Evolutionary conservation across 2,329 filamentous ascomycete genomes (phyloP), one percentile per base, ranked within the genome.

Genomic region (Colletotrichum cordylinicola): DNA sequence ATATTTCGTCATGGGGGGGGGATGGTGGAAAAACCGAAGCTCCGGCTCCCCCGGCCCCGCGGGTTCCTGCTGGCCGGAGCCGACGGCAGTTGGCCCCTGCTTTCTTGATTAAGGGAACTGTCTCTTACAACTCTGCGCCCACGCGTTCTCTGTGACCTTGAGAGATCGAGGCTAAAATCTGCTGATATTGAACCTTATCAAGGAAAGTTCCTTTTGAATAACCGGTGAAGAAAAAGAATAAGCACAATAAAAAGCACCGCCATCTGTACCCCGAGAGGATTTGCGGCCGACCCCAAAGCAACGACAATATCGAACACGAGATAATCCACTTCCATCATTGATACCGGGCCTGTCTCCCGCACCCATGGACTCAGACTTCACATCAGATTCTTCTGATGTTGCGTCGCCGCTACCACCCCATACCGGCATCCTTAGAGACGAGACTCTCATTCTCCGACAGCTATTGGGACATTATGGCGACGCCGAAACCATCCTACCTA

Each of bases 371-470:
- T 52, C 43, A 13, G n/a, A 24, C n/a, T 52, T 52, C n/a, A 21
- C 12, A 13, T 8, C 6, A 52, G 10, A 52, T 8, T 4, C 43
- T 21, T 52, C 10, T 21, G 43, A 13, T 52, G 13, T n/a, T 21
- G 39, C 10, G n/a, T 8, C 43, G n/a, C n/a, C n/a, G 12, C 43
- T 52, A n/a, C 72, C 72, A 58, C 8, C 64, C 7, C 75, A 75
- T 24, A 68, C 18, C 12, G 75, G 75, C 8, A 67, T 78, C 35
- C 55, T 77, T 4, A 71, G 75, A 70, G 77, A 77, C 48, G 74
- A 74, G 58, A 78, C 48, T n/a, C 37, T 68, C 24, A 37, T 71
- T 15, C 67, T 78, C 27, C 69, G 66, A 15, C 61, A 67, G 52
- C 65, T 78, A 21, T 24, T 73, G 13, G 61, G 76, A 64, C 43